Conservation (phyloP, 179 eudicot genomes). For the Corrigiola litoralis region DNA sequence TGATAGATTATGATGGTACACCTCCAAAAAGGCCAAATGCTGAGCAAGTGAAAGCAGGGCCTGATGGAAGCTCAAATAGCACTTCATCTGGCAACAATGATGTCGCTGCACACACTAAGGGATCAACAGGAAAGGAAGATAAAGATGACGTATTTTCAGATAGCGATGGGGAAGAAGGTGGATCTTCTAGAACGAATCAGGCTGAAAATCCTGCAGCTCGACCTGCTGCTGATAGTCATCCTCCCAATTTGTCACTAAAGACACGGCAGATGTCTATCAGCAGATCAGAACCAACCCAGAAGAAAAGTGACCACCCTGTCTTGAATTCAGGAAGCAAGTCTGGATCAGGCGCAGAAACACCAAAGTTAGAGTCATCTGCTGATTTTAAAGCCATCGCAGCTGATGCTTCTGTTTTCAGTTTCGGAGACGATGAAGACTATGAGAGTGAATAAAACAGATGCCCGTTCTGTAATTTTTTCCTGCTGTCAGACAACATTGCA, state of each 20-base stretch:
- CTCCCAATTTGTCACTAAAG: constrained; percentile 32
- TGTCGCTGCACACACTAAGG: constrained; percentile 19
- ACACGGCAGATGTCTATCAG: constrained; percentile 51
- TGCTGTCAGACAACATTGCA: too few relatives aligned
- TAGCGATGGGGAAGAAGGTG: constrained; percentile 56
- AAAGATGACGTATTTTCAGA: constrained; percentile 85
- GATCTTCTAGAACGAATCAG: constrained; percentile 33
- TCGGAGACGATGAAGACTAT: constrained; percentile 90
- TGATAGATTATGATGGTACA: constrained; percentile 52
- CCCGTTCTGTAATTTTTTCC: too few relatives aligned
- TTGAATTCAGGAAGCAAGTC: constrained; percentile 12
- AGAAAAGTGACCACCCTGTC: constrained; percentile 9
- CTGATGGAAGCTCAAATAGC: constrained; percentile 31
- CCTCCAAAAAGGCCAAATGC: constrained; percentile 35
- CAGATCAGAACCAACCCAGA: constrained; percentile 27
- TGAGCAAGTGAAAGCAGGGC: constrained; percentile 26
- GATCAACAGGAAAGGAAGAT: constrained; percentile 35
- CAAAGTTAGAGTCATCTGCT: constrained; percentile 36
- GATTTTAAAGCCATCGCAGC: constrained; percentile 98
- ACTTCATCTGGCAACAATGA: constrained; percentile 29
- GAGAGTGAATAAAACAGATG: constrained; percentile 55
- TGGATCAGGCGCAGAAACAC: constrained; percentile 22
- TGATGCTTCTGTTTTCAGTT: constrained; percentile 93
- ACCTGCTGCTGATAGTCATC: constrained; percentile 20
- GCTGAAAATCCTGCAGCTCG: constrained; percentile 15